These are phyloP conservation scores for Pterocarpus macrocarpus DNA, from an alignment of 306 rosid species.

Conservation along the genomic window DNA sequence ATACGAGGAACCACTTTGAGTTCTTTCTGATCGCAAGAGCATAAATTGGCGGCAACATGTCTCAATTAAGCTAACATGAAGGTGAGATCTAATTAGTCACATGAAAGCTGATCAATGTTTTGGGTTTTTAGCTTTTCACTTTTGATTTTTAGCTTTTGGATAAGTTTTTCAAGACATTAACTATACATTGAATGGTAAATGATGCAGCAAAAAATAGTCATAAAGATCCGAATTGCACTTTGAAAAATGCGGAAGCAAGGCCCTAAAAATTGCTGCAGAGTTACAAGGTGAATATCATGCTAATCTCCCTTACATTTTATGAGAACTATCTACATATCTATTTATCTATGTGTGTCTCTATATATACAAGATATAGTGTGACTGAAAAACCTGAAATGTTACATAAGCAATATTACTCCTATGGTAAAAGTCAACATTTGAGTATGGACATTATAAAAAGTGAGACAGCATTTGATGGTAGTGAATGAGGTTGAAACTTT, in stretches of 20 bases:
- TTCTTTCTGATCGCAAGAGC: conserved; percentile 15
- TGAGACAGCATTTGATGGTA: too few relatives aligned
- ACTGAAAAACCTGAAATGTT: too few relatives aligned
- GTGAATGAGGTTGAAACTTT: too few relatives aligned
- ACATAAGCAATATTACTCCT: too few relatives aligned
- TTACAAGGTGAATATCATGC: conserved; percentile 28
- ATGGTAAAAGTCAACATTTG: too few relatives aligned
- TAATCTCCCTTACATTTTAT: too few relatives aligned
- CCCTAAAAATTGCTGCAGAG: conserved; percentile 45
- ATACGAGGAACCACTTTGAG: conserved; percentile 4
- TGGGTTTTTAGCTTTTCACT: neutral
- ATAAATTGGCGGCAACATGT: neutral
- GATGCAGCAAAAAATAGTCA: conserved; percentile 46
- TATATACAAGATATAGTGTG: too few relatives aligned
- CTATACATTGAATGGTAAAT: neutral
- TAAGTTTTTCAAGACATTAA: neutral
- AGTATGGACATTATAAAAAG: too few relatives aligned
- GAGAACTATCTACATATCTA: too few relatives aligned
- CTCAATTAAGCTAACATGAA: conserved; percentile 41
- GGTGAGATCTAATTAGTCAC: conserved; percentile 18
- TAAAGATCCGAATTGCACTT: conserved; percentile 41
- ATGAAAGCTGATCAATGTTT: neutral
- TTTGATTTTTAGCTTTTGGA: too few relatives aligned
- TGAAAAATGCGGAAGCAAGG: conserved; percentile 48
- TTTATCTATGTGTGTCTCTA: too few relatives aligned